Evolutionary conservation across 495 filamentous ascomycete genomes (phyloP).

Genomic region (Lasiosphaeriaceae sp.): DNA sequence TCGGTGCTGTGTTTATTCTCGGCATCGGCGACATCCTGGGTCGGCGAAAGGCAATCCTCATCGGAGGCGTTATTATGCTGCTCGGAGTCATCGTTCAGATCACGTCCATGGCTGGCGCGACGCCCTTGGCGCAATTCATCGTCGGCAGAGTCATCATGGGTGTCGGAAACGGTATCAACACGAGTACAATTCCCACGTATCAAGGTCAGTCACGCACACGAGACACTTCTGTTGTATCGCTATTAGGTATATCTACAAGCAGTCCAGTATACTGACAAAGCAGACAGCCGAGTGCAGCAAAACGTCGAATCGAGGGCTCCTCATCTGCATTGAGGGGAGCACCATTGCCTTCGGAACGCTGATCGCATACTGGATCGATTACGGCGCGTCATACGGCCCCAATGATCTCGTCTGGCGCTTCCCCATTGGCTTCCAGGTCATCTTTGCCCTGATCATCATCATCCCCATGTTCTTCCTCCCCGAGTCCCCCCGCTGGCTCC

Average conservation of each 20-base stretch:
- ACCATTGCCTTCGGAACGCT: constrained; percentile 74
- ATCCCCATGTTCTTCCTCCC: constrained; percentile 63
- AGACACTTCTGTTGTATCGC: background rate
- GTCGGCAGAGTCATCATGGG: constrained; percentile 71
- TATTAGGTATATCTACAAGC: background rate
- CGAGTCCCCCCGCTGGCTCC: constrained; percentile 74
- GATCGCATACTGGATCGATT: constrained; percentile 83
- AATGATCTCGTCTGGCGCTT: constrained; percentile 68
- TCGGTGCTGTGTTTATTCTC: constrained; percentile 69
- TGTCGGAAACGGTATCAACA: constrained; percentile 75
- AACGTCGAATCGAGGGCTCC: constrained; percentile 70
- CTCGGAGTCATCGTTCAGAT: constrained; percentile 69
- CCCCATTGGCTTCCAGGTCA: constrained; percentile 77
- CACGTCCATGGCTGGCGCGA: constrained; percentile 41
- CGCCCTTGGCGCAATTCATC: constrained; percentile 63
- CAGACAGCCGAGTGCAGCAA: constrained; percentile 60
- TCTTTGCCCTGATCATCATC: constrained; percentile 66
- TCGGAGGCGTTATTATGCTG: constrained; percentile 68
- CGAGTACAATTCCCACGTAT: constrained; percentile 74
- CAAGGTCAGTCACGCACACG: constrained; percentile 50
- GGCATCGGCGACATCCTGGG: constrained; percentile 65
- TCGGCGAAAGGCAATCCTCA: constrained; percentile 50
- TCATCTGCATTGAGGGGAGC: constrained; percentile 82
- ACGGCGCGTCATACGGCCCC: constrained; percentile 66
- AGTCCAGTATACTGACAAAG: background rate